Evolutionary conservation across 768 basidiomycete genomes (phyloP).

Genomic region (Lactarius sanguifluus): DNA sequence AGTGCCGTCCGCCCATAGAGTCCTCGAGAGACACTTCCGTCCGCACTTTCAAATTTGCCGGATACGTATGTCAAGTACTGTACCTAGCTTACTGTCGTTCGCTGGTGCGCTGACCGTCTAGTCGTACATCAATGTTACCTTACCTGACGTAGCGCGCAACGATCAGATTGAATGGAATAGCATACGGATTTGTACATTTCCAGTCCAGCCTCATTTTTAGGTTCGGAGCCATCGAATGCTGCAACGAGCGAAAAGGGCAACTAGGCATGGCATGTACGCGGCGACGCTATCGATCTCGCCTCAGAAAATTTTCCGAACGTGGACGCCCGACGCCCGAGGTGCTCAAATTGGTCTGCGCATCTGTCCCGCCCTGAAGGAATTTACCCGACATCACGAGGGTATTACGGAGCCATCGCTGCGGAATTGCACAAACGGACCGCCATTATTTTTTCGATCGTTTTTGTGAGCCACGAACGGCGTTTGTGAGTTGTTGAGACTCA

Average conservation of each 20-base stretch:
- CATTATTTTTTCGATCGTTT: constrained; percentile 12
- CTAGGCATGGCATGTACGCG: neutral
- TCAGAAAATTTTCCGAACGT: constrained; percentile 6
- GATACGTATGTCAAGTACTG: neutral
- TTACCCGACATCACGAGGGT: constrained; percentile 15
- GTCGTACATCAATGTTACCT: neutral
- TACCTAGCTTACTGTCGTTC: neutral
- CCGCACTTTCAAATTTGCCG: constrained; percentile 1
- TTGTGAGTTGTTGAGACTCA: neutral
- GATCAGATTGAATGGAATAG: neutral
- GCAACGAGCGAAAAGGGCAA: constrained; percentile 15
- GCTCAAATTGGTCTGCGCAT: neutral
- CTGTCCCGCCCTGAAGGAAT: constrained; percentile 4
- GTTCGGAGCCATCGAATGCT: neutral
- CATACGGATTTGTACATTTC: neutral
- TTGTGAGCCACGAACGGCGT: constrained; percentile 7
- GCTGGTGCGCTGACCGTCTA: neutral
- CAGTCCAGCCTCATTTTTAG: constrained; percentile 16
- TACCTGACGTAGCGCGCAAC: neutral
- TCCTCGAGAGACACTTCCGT: neutral
- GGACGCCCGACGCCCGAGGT: constrained; percentile 14
- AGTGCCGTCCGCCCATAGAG: neutral
- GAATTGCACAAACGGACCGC: constrained; percentile 11
- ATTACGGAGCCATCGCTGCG: constrained; percentile 11
- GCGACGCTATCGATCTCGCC: constrained; percentile 16